Evolutionary conservation across 2,329 filamentous ascomycete species (phyloP).

Genomic region (Fusarium caatingaense): DNA sequence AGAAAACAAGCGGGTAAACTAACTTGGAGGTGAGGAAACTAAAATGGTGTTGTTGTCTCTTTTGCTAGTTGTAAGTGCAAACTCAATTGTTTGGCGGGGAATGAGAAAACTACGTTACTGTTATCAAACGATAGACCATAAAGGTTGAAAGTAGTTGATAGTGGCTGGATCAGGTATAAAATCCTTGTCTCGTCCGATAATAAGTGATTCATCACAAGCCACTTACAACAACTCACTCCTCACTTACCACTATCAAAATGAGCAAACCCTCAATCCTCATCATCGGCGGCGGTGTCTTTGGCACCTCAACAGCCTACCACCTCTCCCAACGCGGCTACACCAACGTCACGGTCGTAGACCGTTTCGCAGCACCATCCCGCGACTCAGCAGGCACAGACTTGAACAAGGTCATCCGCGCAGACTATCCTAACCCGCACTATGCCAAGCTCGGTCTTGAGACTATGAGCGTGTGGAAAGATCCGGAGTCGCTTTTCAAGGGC

Average conservation of each 20-base stretch:
- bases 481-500: conserved; percentile 44
- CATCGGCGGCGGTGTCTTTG: conserved; percentile 62
- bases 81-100: background rate
- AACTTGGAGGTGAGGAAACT: background rate
- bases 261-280: conserved; percentile 49
- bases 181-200: conserved; percentile 2
- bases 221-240: background rate
- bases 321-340: conserved; percentile 57
- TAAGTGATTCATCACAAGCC: background rate
- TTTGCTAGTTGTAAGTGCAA: background rate
- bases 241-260: conserved; percentile 31
- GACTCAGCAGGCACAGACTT: conserved; percentile 68
- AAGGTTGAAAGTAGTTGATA: no score
- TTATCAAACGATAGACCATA: background rate
- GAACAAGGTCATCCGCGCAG: conserved; percentile 71
- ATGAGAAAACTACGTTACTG: background rate
- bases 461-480: conserved; percentile 45
- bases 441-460: conserved; percentile 57
- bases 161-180: background rate
- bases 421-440: conserved; percentile 69
- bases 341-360: conserved; percentile 61
- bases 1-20: background rate
- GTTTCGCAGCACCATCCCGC: conserved; percentile 54
- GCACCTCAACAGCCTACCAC: conserved; percentile 62
- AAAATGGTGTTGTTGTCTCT: background rate